Evolutionary conservation across 176 grass and related monocot species (phyloP), one percentile per base, ranked within the genome.

Genomic region (Melocanna baccifera): DNA sequence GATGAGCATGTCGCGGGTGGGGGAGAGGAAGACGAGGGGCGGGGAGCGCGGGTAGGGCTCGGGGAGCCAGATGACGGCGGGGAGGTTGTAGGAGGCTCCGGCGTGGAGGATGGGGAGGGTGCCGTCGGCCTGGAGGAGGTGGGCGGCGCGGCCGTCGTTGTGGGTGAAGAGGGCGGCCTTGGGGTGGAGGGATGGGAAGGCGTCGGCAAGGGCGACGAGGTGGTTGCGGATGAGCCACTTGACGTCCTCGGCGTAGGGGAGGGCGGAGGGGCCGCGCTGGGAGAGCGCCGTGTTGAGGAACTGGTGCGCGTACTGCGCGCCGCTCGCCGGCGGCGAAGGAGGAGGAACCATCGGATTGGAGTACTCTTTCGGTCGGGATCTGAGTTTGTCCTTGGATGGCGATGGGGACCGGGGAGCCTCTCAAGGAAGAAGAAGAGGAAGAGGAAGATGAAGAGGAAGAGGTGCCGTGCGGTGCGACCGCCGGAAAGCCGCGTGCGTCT

Each of bases 191-290:
- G 95, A 94, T 6, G 90, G 90, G 84, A 88, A 89, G 42, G 88
- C 83, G 59, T 92, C 95, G 46, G 85, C 86, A 69, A 94, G 90
- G 81, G 88, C 82, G 16, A 97, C 88, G 62, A 94, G 90, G 77
- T 97, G 95, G 86, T 97, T 94, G 74, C 92, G 95, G 78, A 97
- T 97, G 45, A 94, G 84, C 92, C 95, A 92, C 86, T 94, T 97
- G 48, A 94, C 95, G 74, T 97, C 95, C 88, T 97, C 90, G 5
- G 90, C 73, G 75, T 97, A 97, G 11, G 95, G 92, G 25, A 97
- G 86, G 39, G 88, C 86, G 3, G 88, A 70, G 20, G 92, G 90
- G 0, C 95, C 92, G 1, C 92, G 92, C 75, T 97, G 92, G 0
- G 95, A 97, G 37, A 97, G 88, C 14, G 92, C 90, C 20, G 88